Conservation (phyloP, 805 yeast species). For the Candida sanyiensis region DNA sequence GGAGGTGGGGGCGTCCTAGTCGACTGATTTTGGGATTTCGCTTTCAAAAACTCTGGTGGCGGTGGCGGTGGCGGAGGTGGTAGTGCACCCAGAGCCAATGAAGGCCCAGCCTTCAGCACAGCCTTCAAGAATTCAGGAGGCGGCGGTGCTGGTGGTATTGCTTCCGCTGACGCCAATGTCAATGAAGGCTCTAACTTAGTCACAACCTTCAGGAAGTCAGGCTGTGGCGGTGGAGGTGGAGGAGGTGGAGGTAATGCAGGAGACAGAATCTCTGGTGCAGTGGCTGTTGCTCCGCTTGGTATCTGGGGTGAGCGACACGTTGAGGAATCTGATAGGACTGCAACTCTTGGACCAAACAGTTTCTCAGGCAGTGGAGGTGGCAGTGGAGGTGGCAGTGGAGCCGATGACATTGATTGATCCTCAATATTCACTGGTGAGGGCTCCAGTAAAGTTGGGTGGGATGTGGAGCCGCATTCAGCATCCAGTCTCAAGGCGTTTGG, state of each 20-base stretch:
- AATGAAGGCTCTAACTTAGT: neutral
- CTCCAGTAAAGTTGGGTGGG: too few species aligned
- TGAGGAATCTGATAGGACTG: too few species aligned
- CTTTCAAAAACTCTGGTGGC: conserved; percentile 4
- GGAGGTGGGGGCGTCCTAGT: conserved; percentile 19
- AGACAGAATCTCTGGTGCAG: conserved; percentile 1
- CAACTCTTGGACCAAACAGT: neutral
- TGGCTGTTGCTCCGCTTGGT: too few species aligned
- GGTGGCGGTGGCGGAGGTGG: conserved; percentile 8
- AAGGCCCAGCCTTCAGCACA: neutral
- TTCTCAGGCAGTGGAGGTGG: conserved; percentile 1
- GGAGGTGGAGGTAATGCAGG: conserved; percentile 12
- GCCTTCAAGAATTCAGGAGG: neutral
- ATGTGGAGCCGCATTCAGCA: too few species aligned
- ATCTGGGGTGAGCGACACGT: too few species aligned
- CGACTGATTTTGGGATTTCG: neutral
- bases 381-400: neutral
- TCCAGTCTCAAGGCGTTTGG: too few species aligned
- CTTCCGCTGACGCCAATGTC: neutral
- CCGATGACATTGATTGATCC: too few species aligned
- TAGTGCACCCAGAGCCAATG: too few species aligned
- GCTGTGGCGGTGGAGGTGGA: conserved; percentile 20
- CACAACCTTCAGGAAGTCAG: conserved; percentile 9
- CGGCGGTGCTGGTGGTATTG: neutral
- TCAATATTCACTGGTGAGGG: too few species aligned